Conservation (phyloP, 257 asterid genomes). For the Cruciata laevipes region DNA sequence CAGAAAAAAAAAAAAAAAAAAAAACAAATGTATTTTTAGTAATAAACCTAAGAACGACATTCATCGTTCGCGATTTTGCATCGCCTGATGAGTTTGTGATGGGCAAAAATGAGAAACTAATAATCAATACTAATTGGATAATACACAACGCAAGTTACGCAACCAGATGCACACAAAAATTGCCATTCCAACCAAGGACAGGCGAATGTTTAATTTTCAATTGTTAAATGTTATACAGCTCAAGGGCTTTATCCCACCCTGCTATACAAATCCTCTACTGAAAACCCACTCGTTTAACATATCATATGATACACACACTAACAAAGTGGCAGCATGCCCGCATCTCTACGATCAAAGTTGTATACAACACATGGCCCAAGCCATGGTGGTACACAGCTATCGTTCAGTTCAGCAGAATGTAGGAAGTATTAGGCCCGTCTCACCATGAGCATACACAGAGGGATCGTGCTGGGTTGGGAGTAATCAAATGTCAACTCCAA, state of each 20-base stretch:
- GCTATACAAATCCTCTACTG: neutral
- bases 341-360: neutral
- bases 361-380: conserved; percentile 1
- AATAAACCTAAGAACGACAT: too few species aligned
- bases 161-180: neutral
- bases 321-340: neutral
- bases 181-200: conserved; percentile 1
- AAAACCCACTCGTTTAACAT: neutral
- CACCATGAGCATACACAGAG: neutral
- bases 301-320: conserved; percentile 10
- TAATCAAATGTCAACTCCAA: neutral
- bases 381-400: conserved; percentile 4
- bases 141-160: neutral
- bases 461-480: neutral
- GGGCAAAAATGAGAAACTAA: neutral
- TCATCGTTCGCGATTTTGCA: too few species aligned
- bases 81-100: too few species aligned
- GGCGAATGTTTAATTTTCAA: neutral
- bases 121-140: neutral
- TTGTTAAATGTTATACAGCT: neutral
- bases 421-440: conserved; percentile 7
- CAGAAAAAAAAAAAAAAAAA: too few species aligned
- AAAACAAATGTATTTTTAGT: too few species aligned
- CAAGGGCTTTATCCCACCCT: conserved; percentile 13
- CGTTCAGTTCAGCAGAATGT: conserved; percentile 1